Conservation (phyloP, 805 yeast genomes). For the Candida mattraensis region DNA sequence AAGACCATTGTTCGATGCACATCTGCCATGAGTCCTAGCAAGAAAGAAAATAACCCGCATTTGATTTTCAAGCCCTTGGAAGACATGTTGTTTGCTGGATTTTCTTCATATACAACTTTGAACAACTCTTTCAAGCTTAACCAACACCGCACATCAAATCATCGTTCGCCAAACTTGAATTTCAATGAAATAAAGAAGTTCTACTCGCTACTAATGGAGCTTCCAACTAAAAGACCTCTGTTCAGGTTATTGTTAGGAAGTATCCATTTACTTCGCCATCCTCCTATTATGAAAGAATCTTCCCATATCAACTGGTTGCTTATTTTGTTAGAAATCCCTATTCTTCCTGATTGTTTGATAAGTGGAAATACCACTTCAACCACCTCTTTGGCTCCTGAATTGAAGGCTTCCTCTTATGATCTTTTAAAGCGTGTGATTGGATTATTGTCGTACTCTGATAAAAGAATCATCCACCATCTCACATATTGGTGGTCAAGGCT, state of each 20-base stretch:
- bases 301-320: slow-evolving; percentile 56
- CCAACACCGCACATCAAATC: slow-evolving; percentile 19
- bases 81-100: slow-evolving; percentile 43
- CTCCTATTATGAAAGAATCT: slow-evolving; percentile 42
- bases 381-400: slow-evolving; percentile 41
- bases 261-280: slow-evolving; percentile 51
- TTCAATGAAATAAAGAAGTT: slow-evolving; percentile 44
- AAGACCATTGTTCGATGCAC: slow-evolving; percentile 38
- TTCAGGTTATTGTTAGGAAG: slow-evolving; percentile 53
- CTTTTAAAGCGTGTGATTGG: slow-evolving; percentile 71
- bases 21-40: slow-evolving; percentile 1
- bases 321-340: slow-evolving; percentile 69
- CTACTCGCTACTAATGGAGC: slow-evolving; percentile 44
- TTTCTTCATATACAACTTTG: slow-evolving; percentile 46
- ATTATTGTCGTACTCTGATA: slow-evolving; percentile 52
- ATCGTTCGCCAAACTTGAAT: slow-evolving; percentile 52
- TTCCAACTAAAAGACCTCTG: slow-evolving; percentile 65
- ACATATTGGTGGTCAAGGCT: slow-evolving; percentile 54
- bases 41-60: slow-evolving; percentile 12
- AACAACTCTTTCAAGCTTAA: slow-evolving; percentile 54
- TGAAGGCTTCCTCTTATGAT: slow-evolving; percentile 61
- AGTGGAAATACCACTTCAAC: slow-evolving; percentile 24
- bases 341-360: slow-evolving; percentile 48
- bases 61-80: slow-evolving; percentile 50
- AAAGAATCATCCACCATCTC: slow-evolving; percentile 41